A percentile compares a stretch with the other conserved stretches of the same genome.
Conservation (phyloP, 2,329 filamentous ascomycete genomes). For the Phialemonium atrogriseum region DNA sequence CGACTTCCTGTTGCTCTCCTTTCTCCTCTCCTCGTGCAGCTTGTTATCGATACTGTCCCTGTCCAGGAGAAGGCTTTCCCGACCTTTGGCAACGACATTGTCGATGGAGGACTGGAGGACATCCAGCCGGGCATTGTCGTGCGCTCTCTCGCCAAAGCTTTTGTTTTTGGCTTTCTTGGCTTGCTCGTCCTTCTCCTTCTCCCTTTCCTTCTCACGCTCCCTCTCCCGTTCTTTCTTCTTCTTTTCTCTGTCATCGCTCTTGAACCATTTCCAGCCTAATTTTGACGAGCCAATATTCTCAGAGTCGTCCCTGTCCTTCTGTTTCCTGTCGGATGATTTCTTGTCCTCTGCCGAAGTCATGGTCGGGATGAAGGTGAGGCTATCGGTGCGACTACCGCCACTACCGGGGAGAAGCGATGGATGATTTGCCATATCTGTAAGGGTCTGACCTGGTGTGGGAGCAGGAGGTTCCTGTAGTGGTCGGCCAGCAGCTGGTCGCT, state of each 20-base stretch:
- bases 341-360: constrained; percentile 56
- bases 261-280: constrained; percentile 76
- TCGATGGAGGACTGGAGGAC: constrained; percentile 85
- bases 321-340: constrained; percentile 64
- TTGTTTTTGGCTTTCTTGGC: constrained; percentile 48
- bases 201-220: constrained; percentile 52
- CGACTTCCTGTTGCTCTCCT: constrained; percentile 66
- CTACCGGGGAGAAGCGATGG: constrained; percentile 64
- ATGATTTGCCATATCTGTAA: constrained; percentile 57
- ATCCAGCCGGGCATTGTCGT: constrained; percentile 78
- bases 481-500: constrained; percentile 15
- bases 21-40: constrained; percentile 74
- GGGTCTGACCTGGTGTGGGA: constrained; percentile 33
- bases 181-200: constrained; percentile 52
- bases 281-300: constrained; percentile 71
- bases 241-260: constrained; percentile 68
- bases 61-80: constrained; percentile 79
- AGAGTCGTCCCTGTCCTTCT: constrained; percentile 58
- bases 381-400: constrained; percentile 61
- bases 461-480: constrained; percentile 6
- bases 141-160: constrained; percentile 54
- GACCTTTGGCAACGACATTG: constrained; percentile 50
- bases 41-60: constrained; percentile 64
- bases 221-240: constrained; percentile 54
- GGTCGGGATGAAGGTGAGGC: constrained; percentile 72